Evolutionary conservation across 352 stramenopile genomes (phyloP), one percentile per base, ranked within the genome.

Genomic region (Pythium dissotocum): DNA sequence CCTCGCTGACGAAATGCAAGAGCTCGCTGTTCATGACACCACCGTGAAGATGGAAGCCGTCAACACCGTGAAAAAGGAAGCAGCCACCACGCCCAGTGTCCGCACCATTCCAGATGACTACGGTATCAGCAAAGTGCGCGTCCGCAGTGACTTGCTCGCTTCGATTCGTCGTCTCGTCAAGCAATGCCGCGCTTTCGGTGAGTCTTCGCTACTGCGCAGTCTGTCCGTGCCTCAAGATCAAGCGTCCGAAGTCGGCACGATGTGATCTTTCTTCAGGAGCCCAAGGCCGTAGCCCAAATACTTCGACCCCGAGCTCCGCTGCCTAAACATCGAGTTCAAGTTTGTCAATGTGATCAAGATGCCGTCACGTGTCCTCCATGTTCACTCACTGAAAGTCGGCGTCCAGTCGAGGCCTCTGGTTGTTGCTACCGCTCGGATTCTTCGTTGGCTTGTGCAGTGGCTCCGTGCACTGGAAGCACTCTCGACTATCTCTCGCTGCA

Each of bases 211-310:
- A 1, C 21, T 69, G 8, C 28, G n/a, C 6, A 4, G 42, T 12
- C 21, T 5, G 28, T 14, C 4, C 4, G 10, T 26, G 12, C 10
- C 18, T 30, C 57, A 44, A 44, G 8, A 49, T 66, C 46, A 65
- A 53, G 30, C 55, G 21, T 83, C 77, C 30, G 75, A 81, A 12
- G 71, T 64, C 8, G 67, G 64, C 8, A 89, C 76, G 40, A 90
- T 78, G 69, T 91, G 81, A 69, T 92, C 71, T 55, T 80, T 88
- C 73, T 92, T 92, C n/a, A 94, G 72, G 56, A 93, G 63, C 9
- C 86, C 87, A 8, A 94, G 77, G 6, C 84, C 84, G 44, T 92
- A 80, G 16, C 84, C 83, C 7, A 94, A 65, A 61, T 91, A 94
- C 55, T 92, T 93, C 14, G 84, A 93, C 0, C 85, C 85, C 13